phyloP scores from a whole-genome alignment of 805 yeast species.

The Kluyveromyces siamensis region DNA sequence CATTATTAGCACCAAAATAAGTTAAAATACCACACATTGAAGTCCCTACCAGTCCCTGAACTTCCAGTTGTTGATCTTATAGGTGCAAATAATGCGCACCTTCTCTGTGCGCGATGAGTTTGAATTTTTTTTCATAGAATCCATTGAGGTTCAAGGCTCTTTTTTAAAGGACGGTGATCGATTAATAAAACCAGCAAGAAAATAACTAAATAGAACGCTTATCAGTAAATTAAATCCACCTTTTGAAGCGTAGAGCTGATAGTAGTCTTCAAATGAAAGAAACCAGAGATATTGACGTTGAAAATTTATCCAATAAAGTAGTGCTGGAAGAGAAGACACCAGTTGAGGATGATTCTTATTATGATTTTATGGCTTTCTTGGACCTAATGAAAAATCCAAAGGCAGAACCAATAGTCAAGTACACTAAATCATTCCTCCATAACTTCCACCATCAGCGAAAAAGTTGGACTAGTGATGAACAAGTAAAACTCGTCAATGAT shows the following conservation, averaged over 20 bases:
- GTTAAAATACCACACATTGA: conserved; percentile 52
- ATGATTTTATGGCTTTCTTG: conserved; percentile 80
- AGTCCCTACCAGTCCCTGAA: not conserved
- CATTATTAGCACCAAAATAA: conserved; percentile 15
- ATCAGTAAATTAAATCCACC: no score
- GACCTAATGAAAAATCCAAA: conserved; percentile 57
- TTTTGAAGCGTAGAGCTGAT: no score
- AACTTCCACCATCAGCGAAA: conserved; percentile 54
- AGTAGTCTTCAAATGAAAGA: not conserved
- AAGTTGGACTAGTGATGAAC: conserved; percentile 68
- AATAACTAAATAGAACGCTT: no score
- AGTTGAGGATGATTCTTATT: conserved; percentile 28
- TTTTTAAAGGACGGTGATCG: not conserved
- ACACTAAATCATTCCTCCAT: conserved; percentile 71
- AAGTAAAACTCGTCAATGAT: conserved; percentile 65
- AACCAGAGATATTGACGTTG: not conserved
- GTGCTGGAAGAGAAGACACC: conserved; percentile 2
- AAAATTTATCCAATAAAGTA: not conserved
- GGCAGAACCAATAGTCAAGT: conserved; percentile 86
- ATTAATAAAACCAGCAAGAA: not conserved
- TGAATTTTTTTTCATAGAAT: not conserved
- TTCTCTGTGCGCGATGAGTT: not conserved
- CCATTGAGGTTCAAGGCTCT: not conserved
- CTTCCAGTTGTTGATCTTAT: no score
- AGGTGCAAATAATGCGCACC: no score